Evolutionary conservation across 192 early-diverging fungal genomes (phyloP), one percentile per base, ranked within the genome.

Genomic region (Backusella liffmaniae): DNA sequence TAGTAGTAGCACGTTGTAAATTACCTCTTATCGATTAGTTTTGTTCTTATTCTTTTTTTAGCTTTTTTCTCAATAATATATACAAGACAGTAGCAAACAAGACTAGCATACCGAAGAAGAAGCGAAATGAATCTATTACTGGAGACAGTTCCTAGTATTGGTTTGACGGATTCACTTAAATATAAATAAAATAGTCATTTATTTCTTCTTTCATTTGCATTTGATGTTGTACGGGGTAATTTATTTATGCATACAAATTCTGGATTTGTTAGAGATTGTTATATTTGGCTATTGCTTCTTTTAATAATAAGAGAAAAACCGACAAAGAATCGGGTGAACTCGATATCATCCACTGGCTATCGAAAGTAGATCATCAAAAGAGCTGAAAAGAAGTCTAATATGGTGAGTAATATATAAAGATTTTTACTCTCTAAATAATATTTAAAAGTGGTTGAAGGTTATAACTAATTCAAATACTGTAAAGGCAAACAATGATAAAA

Each of bases 181-280:
- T 21, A 59, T 59, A 59, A 59, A 26, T 9, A 59, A 59, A 26
- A 26, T 59, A 59, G 53, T 26, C 21, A 59, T 59, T 56, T 56
- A 56, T 56, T 56, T 56, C 51, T 56, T 56, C 21, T 56, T 56
- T 59, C 8, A 53, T 53, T 44, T 13, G 42, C 16, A 5, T 21
- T n/a, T 53, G 53, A 53, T 59, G 53, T 59, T 59, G 53, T 59
- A 59, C 53, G 23, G 21, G 21, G 53, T 23, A 59, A 59, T 59
- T 59, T 59, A 59, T 26, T 59, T 59, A 59, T 59, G 53, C 53
- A 59, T 59, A 59, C 23, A 59, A 49, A 12, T 26, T 12, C 53
- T 59, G 23, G 23, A 59, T 59, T 59, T 59, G 21, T 59, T 59
- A 59, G 53, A 59, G 53, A 26, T 59, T 59, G 53, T 59, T 59